A percentile compares a stretch with the other conserved stretches of the same genome.
Conservation (phyloP, 768 basidiomycete genomes). For the Mycena leptocephala region DNA sequence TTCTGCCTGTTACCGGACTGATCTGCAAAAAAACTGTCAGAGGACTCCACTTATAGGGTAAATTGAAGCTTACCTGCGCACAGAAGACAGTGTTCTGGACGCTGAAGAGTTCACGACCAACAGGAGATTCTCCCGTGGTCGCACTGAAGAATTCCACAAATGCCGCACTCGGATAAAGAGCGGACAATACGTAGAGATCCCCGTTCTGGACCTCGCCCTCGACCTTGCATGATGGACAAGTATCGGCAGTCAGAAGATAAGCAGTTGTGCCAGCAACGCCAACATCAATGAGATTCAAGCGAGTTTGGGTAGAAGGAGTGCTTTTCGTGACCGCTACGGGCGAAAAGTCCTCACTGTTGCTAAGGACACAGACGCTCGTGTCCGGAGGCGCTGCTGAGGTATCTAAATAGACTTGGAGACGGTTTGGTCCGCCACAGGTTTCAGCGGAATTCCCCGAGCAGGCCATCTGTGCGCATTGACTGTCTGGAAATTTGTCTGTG, state of each 20-base stretch:
- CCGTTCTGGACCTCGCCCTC: slow-evolving; percentile 5
- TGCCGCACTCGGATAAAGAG: slow-evolving; percentile 9
- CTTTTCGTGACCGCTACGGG: slow-evolving; percentile 32
- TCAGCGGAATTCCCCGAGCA: slow-evolving; percentile 64
- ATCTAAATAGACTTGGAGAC: slow-evolving; percentile 61
- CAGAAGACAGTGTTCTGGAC: slow-evolving; percentile 1
- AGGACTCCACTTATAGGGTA: not conserved
- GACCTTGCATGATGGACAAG: slow-evolving; percentile 12
- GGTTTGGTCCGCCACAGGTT: slow-evolving; percentile 62
- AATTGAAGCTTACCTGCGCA: slow-evolving; percentile 4
- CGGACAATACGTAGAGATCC: slow-evolving; percentile 1
- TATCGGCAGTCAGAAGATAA: slow-evolving; percentile 13
- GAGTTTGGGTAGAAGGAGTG: slow-evolving; percentile 32
- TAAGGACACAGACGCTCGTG: slow-evolving; percentile 33
- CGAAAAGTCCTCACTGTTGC: slow-evolving; percentile 37
- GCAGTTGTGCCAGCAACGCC: slow-evolving; percentile 6
- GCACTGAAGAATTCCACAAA: slow-evolving; percentile 14
- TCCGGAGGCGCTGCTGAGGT: slow-evolving; percentile 35
- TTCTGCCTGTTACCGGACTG: slow-evolving; percentile 26
- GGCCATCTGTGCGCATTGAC: slow-evolving; percentile 42
- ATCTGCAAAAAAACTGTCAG: slow-evolving; percentile 16
- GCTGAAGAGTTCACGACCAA: slow-evolving; percentile 7
- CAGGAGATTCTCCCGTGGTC: slow-evolving; percentile 1
- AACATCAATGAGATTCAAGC: slow-evolving; percentile 22
- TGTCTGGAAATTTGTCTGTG: not conserved